phyloP scores from a whole-genome alignment of 1,139 yeast genomes.

The Sugiyamaella castrensis region DNA sequence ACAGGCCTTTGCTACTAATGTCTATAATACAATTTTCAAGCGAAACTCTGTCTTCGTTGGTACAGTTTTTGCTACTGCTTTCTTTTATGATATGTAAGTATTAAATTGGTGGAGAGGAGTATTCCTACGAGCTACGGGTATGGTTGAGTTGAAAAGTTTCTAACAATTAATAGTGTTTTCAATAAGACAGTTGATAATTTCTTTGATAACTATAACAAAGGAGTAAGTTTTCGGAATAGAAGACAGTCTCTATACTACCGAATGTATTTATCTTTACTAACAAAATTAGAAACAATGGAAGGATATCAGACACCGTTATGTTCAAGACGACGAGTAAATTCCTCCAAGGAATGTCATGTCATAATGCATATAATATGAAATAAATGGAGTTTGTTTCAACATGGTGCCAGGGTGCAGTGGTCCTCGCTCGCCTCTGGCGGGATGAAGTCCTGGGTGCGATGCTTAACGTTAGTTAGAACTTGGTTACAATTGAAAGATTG shows the following conservation, averaged over 20 bases:
- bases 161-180: constrained; percentile 47
- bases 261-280: constrained; percentile 14
- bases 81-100: constrained; percentile 72
- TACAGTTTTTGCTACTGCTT: constrained; percentile 80
- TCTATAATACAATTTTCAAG: constrained; percentile 75
- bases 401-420: no score
- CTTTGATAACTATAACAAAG: constrained; percentile 88
- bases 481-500: no score
- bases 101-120: background rate
- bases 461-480: no score
- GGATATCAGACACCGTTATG: constrained; percentile 70
- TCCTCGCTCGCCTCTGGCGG: no score
- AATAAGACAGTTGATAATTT: constrained; percentile 73
- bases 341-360: background rate
- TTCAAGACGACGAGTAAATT: constrained; percentile 35
- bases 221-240: constrained; percentile 40
- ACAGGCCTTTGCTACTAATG: constrained; percentile 47
- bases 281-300: constrained; percentile 75
- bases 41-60: constrained; percentile 92
- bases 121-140: no score
- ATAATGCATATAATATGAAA: constrained; percentile 4
- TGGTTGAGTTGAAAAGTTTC: background rate
- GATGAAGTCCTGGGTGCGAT: no score
- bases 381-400: background rate
- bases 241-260: no score